These are phyloP conservation scores for Suillus brevipes DNA, from an alignment of 768 basidiomycete genomes.

Conservation along the genomic window DNA sequence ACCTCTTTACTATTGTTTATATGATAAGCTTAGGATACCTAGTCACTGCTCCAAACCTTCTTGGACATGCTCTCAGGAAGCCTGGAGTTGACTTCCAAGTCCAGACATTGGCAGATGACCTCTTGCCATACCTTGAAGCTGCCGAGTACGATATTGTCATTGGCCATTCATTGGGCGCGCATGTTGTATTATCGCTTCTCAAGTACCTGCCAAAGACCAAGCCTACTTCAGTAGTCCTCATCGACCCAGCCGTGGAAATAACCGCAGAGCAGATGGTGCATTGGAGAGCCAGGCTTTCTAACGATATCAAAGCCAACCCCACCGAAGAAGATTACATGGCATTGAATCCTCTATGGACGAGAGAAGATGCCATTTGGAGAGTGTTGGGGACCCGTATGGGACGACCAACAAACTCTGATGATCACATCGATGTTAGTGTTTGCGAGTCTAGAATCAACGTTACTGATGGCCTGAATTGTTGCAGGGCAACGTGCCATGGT, in stretches of 20 bases:
- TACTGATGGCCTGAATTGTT: background rate
- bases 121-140: conserved; percentile 7
- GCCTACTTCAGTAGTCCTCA: conserved; percentile 17
- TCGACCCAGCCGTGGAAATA: conserved; percentile 18
- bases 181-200: conserved; percentile 17
- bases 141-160: conserved; percentile 13
- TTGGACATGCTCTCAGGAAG: conserved; percentile 22
- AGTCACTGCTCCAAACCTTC: conserved; percentile 25
- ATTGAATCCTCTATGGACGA: conserved; percentile 11
- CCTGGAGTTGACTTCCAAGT: conserved; percentile 2
- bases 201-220: conserved; percentile 14
- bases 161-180: conserved; percentile 23
- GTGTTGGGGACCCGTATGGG: conserved; percentile 9
- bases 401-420: conserved; percentile 8
- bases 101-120: conserved; percentile 4
- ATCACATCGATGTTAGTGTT: conserved; percentile 9
- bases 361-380: conserved; percentile 11
- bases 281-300: conserved; percentile 1
- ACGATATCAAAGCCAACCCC: background rate
- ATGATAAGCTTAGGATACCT: conserved; percentile 20
- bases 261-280: background rate
- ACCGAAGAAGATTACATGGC: conserved; percentile 6
- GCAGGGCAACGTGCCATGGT: conserved; percentile 20
- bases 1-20: background rate
- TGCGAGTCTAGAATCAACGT: background rate